Evolutionary conservation across 1,284 basidiomycete species (phyloP), one percentile per base, ranked within the genome.

Genomic region (Sporisorium exsertum): DNA sequence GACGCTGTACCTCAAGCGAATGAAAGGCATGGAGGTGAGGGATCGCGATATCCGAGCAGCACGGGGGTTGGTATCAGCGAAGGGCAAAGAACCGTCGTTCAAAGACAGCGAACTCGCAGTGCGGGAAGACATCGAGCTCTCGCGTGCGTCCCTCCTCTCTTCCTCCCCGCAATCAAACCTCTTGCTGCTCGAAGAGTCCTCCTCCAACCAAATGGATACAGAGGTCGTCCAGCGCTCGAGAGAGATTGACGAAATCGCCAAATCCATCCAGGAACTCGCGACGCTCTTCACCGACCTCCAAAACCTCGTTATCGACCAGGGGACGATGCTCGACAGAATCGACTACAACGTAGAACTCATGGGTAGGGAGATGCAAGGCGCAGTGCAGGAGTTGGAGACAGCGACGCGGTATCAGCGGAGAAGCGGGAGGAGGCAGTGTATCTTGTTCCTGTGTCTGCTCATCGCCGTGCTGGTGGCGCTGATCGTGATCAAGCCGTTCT

Each of bases 271-370:
- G 37, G 91, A 92, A 53, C 89, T 99, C 24, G 95, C 95, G 1
- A 94, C 96, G 81, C 90, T 99, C 47, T 99, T 99, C 89, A 94
- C 95, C 80, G 97, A 99, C 84, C 88, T 99, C 43, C 92, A 92
- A 24, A 90, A 89, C 43, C 90, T 99, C 68, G 94, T 99, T 62
- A 97, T 99, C 74, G 97, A 99, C 86, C 97, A 99, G 85, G 97
- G 97, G 13, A 97, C 96, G 10, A 89, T 99, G 58, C 89, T 99
- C 63, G 97, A 99, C 86, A 93, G 93, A 45, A 91, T 99, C 63
- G 97, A 99, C 87, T 99, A 94, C 87, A 99, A 99, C 85, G 94
- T 99, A 62, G 94, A 98, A 85, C 91, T 93, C 85, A 94, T 95
- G 22, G 91, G 92, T 8, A 90, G 90, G 24, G 90, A 94, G 63